phyloP scores from a whole-genome alignment of 2,329 filamentous ascomycete species.

The Chaetothyriales sp. region DNA sequence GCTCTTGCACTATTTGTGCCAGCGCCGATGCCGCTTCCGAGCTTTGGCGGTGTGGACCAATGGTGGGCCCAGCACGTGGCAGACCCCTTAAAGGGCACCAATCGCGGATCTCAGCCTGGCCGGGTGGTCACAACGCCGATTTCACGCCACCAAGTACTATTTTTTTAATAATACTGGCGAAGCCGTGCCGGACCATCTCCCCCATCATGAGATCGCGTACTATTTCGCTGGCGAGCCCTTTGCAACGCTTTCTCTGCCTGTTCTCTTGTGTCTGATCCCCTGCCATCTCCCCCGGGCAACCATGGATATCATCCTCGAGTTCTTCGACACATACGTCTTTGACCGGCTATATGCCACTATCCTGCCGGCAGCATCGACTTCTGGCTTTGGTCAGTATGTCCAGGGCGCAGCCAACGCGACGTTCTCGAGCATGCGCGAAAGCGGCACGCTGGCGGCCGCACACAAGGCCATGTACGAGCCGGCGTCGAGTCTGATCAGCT shows the following conservation, averaged over 20 bases:
- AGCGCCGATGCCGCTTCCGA: too few relatives aligned
- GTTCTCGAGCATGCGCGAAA: conserved; percentile 35
- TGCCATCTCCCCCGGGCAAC: conserved; percentile 24
- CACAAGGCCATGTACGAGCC: conserved; percentile 46
- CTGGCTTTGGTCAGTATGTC: conserved; percentile 36
- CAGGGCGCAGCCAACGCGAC: conserved; percentile 40
- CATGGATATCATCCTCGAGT: conserved; percentile 88
- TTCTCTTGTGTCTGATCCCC: neutral
- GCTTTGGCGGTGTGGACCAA: neutral
- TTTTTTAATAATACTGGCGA: neutral
- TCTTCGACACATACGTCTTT: conserved; percentile 65
- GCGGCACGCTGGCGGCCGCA: conserved; percentile 36
- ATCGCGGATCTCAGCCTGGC: neutral
- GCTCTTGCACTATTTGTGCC: neutral
- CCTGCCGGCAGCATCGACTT: conserved; percentile 45
- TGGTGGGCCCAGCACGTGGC: neutral
- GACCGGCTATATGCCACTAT: conserved; percentile 63
- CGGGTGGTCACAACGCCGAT: neutral
- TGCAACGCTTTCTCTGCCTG: neutral
- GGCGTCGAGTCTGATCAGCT: conserved; percentile 51
- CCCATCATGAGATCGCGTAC: neutral
- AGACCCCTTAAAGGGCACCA: neutral
- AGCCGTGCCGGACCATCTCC: neutral
- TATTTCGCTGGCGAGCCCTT: neutral
- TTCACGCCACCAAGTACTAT: conserved; percentile 1